Base-by-base conservation (phyloP, 257 asterid genomes). In the Linaria vulgaris region DNA sequence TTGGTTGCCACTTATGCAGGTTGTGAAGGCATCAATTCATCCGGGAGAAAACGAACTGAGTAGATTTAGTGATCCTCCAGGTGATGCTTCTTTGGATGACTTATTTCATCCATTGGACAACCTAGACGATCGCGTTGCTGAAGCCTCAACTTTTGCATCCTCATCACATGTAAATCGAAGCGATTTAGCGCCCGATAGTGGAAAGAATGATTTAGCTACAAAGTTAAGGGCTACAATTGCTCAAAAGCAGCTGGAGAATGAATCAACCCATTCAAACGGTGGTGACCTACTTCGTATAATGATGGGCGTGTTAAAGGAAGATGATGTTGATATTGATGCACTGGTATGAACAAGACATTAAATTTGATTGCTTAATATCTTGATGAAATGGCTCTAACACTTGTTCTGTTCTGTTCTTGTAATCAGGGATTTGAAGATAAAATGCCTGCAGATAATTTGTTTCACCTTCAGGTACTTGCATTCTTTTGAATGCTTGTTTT, bases 251-350 rank as follows among this genome's bases (percentile, higher is more conserved):
- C 85, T 79, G 94, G 96, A 84, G 76, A 78, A 82, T 73, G 99
- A 81, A 78, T 71, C 94, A 41, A 78, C 81, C 16, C 92, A 81
- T 69, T 79, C 80, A 69, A 84, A 83, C 84, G 95, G 94, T 46
- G 82, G 87, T 0, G 96, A 90, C 67, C 76, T 94, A 70, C 88
- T 94, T 75, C 95, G 92, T 68, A 64, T 94, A 71, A 82, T 94
- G 96, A 90, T 90, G 90, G 97, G 91, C 68, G 99, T 85, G 68
- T 73, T 94, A 43, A 87, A 90, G 80, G 95, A 94, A 68, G 99
- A 94, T 81, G 95, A 76, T 57, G 87, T 87, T 67, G 95, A 84
- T 80, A 85, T 94, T 66, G 91, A 82, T 79, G 71, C 85, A 71
- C 76, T 94, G 87, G 95, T 94, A 81, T 64, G 79, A 60, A 27